phyloP scores from a whole-genome alignment of 257 asterid species.

The Solanum pimpinellifolium region DNA sequence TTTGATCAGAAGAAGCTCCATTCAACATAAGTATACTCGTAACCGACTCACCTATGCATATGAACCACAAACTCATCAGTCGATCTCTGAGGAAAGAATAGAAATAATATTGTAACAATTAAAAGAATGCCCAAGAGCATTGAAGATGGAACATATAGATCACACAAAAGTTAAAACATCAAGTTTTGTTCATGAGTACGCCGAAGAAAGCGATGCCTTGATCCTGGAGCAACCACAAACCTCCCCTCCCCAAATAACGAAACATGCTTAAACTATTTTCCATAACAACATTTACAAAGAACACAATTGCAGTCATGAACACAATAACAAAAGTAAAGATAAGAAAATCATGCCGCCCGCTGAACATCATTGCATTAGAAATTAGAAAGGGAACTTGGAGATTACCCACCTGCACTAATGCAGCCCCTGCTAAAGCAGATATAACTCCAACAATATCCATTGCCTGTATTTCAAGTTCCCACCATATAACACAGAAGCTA shows the following conservation, averaged over 20 bases:
- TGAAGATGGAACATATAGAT: background rate
- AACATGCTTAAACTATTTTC: background rate
- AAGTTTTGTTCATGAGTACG: background rate
- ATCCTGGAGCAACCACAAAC: background rate
- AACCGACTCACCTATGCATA: constrained; percentile 13
- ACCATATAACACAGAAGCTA: constrained; percentile 1
- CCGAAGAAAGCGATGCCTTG: background rate
- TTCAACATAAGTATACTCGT: background rate
- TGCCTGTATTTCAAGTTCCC: constrained; percentile 45
- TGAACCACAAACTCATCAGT: background rate
- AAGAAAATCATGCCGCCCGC: background rate
- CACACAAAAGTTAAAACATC: background rate
- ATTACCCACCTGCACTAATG: constrained; percentile 77
- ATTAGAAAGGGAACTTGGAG: background rate
- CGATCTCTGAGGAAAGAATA: background rate
- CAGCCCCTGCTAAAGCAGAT: constrained; percentile 88
- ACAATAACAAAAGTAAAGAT: background rate
- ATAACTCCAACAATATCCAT: constrained; percentile 80
- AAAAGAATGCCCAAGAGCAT: background rate
- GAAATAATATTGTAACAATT: background rate
- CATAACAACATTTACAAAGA: background rate
- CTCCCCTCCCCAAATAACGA: background rate
- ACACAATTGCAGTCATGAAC: background rate
- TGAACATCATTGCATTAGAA: background rate
- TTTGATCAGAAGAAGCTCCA: constrained; percentile 12